Evolutionary conservation across 2,329 filamentous ascomycete species (phyloP), one percentile per base, ranked within the genome.

Genomic region (Didymella pomorum): DNA sequence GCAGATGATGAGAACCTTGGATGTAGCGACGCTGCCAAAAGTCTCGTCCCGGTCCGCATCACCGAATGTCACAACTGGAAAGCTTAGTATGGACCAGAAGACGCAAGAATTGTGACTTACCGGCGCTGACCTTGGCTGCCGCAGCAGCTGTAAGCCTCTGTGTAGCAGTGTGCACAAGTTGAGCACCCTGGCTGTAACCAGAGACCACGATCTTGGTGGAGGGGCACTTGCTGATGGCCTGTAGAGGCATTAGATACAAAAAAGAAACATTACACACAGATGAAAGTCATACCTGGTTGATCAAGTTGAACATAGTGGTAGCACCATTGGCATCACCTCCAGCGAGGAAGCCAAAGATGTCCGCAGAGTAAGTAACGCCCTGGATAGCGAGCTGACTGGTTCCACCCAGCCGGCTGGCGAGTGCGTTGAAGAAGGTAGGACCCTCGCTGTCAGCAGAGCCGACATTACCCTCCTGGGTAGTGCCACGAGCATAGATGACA

Each of bases 401-500:
- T 43, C 69, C 75, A 37, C 79, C 81, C 28, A 84, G 68, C 18
- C 70, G 61, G 10, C 67, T 52, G 11, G 74, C 75, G 2, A 86
- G 70, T 6, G 78, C 77, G 28, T 80, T 74, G 69, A 83, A 82
- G 70, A 86, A 81, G 1, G 79, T 76, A 3, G 83, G 83, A 0
- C 69, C 69, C 44, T 68, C 70, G 2, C 83, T 82, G 9, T 78
- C 76, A 6, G 79, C 55, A 42, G 66, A 68, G 16, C 84, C 84
- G 11, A 86, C 80, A 62, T 84, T 85, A 48, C 82, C 83, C 0
- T 67, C 52, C 70, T 85, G 82, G 3, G 78, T 79, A 4, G 84
- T 85, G 11, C 84, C 84, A 18, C 84, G 80, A 31, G 84, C 84
- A 60, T 81, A 86, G 67, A 86, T 81, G 58, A 86, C 71, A 11